Evolutionary conservation across 1,284 basidiomycete species (phyloP).

Genomic region (Heterobasidion occidentale): DNA sequence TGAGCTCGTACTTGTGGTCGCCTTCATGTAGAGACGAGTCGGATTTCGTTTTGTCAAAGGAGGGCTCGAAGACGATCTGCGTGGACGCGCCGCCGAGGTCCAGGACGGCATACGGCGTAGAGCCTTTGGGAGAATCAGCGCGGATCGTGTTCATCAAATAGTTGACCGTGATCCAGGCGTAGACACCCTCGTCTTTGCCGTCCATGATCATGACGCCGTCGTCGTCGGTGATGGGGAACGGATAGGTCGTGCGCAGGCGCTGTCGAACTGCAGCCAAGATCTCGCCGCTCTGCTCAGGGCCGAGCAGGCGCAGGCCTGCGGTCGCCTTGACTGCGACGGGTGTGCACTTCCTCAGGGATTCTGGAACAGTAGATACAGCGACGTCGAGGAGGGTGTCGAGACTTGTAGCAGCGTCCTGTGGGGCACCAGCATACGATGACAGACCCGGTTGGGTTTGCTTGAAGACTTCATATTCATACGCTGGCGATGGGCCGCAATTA

Average conservation of each 20-base stretch:
- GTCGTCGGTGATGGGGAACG: constrained; percentile 56
- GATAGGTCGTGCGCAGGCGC: constrained; percentile 60
- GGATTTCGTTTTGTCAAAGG: constrained; percentile 39
- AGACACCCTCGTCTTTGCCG: constrained; percentile 94
- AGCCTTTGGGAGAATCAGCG: constrained; percentile 36
- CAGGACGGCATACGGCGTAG: constrained; percentile 83
- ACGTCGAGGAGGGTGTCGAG: constrained; percentile 79
- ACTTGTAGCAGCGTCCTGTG: constrained; percentile 68
- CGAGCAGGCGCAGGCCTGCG: constrained; percentile 82
- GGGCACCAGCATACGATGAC: constrained; percentile 55
- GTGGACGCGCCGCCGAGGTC: constrained; percentile 97
- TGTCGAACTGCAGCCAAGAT: constrained; percentile 76
- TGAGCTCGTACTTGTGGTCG: constrained; percentile 90
- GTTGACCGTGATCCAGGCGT: constrained; percentile 98
- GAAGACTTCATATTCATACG: constrained; percentile 94
- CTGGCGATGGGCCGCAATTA: constrained; percentile 75
- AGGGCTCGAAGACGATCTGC: constrained; percentile 96
- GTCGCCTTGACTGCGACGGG: constrained; percentile 95
- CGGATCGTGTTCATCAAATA: constrained; percentile 79
- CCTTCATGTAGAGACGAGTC: constrained; percentile 63
- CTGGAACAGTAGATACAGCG: constrained; percentile 75
- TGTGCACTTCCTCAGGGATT: constrained; percentile 63
- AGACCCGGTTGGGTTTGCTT: constrained; percentile 79
- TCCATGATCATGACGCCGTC: constrained; percentile 68
- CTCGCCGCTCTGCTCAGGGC: constrained; percentile 54